Conservation (phyloP, 108 stramenopile species). For the Nannochloropsis oceanica region DNA sequence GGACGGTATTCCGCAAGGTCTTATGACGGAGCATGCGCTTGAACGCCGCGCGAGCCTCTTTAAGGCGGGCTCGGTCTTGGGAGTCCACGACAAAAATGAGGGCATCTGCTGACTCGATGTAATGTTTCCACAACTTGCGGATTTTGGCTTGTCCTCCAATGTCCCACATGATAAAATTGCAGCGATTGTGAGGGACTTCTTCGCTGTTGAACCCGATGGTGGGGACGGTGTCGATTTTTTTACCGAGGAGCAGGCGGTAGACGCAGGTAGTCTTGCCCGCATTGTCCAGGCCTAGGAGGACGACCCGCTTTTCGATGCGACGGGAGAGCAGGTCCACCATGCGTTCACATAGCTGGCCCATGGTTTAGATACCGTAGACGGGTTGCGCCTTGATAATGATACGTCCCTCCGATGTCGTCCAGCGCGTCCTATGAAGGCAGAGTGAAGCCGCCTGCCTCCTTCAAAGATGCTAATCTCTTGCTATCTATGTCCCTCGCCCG, state of each 20-base stretch:
- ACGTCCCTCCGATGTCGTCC: no score
- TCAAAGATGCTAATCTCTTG: no score
- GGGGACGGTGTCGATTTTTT: neutral
- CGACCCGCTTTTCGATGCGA: neutral
- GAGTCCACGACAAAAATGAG: constrained; percentile 8
- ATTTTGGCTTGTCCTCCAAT: constrained; percentile 10
- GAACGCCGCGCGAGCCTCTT: neutral
- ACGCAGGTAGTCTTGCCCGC: neutral
- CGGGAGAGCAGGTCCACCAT: neutral
- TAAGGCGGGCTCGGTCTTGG: neutral
- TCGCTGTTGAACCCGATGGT: neutral
- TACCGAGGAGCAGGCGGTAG: neutral
- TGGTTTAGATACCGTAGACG: neutral
- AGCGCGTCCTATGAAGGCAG: no score
- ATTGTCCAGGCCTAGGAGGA: neutral
- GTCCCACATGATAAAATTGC: constrained; percentile 8
- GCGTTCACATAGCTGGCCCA: neutral
- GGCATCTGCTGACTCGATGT: neutral
- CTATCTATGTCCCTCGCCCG: no score
- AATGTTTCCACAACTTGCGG: constrained; percentile 8
- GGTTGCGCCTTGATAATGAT: no score
- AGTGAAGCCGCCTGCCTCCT: no score
- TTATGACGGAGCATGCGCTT: neutral
- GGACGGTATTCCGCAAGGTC: neutral
- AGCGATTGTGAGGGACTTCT: neutral